Percentiles rank a stretch among this genome's conserved stretches.
Evolutionary conservation across 2,329 filamentous ascomycete species (phyloP).

Genomic region (Verticillium nubilum): DNA sequence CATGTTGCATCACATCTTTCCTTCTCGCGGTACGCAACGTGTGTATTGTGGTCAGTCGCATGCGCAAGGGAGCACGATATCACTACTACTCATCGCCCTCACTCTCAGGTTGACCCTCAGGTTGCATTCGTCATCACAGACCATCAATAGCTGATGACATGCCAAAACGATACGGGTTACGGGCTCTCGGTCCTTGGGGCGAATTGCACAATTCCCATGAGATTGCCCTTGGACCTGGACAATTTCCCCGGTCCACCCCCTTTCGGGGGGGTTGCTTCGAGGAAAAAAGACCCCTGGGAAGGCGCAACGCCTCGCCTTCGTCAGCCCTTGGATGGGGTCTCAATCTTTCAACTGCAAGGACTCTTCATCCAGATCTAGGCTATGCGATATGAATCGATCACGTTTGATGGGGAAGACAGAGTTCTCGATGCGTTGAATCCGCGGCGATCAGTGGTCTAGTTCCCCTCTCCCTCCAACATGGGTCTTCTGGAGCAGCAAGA

Average conservation of each 20-base stretch:
- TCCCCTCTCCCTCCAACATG: too few relatives aligned
- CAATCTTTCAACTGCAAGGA: background rate
- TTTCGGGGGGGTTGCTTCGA: background rate
- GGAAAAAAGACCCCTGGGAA: background rate
- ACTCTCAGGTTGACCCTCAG: background rate
- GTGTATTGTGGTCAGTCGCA: background rate
- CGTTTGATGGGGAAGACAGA: background rate
- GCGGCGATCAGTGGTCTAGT: too few relatives aligned
- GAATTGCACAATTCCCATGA: constrained; percentile 1
- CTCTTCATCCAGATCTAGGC: background rate
- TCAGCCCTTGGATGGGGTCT: background rate
- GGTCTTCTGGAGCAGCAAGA: too few relatives aligned
- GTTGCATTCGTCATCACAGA: background rate
- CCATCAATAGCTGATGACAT: background rate
- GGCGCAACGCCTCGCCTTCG: background rate
- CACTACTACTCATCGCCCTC: background rate
- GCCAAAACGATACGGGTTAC: background rate
- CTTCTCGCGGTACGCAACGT: background rate
- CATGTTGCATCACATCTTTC: background rate
- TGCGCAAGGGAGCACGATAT: background rate
- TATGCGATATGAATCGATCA: background rate
- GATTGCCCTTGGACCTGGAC: constrained; percentile 1
- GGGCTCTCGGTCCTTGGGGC: background rate
- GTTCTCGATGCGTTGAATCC: too few relatives aligned
- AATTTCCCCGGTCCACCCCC: constrained; percentile 3